These are phyloP conservation scores for Colletotrichum sp. DNA, from an alignment of 2,329 filamentous ascomycete species.

Conservation along the genomic window DNA sequence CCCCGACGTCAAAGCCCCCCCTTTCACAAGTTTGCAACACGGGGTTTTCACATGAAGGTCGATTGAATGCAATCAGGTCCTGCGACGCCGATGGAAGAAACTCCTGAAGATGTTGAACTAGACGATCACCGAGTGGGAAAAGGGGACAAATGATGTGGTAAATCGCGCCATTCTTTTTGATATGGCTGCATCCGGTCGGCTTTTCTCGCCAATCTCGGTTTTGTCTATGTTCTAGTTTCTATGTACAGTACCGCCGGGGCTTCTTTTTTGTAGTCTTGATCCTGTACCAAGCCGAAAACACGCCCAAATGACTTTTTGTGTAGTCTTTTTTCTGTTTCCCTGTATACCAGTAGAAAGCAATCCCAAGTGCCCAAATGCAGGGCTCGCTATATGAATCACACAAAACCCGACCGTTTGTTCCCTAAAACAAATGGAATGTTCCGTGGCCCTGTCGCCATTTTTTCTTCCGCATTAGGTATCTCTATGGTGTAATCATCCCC, in stretches of 20 bases:
- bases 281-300: neutral
- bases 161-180: neutral
- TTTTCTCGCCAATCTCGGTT: neutral
- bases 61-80: neutral
- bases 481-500: neutral
- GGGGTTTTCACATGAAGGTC: neutral
- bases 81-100: neutral
- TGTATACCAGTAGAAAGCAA: neutral
- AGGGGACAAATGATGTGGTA: neutral
- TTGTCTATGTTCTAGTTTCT: conserved; percentile 5
- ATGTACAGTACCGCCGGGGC: neutral
- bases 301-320: neutral
- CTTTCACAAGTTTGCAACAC: neutral
- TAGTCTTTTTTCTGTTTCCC: neutral
- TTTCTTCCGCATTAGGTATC: conserved; percentile 13
- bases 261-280: neutral
- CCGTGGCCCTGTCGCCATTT: neutral
- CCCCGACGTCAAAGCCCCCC: neutral
- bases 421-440: neutral
- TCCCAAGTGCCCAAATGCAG: neutral
- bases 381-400: neutral
- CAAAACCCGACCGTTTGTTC: neutral
- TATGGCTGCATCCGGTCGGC: neutral
- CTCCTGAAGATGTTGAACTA: neutral
- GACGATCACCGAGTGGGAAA: too few relatives aligned